These are phyloP conservation scores for Sphagnum magellanicum DNA, from an alignment of 228 moss, liverwort and hornwort genomes.

Conservation along the genomic window DNA sequence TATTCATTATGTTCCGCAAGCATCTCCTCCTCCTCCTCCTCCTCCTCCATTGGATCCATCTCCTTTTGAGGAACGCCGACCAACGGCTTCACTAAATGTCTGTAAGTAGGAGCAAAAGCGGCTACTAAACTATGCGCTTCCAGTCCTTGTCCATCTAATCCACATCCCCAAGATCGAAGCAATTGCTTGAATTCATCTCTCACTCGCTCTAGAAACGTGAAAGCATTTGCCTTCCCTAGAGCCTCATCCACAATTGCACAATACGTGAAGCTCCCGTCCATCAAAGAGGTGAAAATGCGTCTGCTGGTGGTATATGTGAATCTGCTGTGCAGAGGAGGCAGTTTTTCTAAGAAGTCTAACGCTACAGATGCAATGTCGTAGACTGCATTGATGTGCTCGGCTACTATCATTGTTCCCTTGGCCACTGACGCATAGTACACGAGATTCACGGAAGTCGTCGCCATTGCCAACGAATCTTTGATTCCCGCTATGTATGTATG, in stretches of 20 bases:
- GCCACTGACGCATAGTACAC: conserved; percentile 37
- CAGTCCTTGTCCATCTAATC: conserved; percentile 16
- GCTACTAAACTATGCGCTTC: conserved; percentile 9
- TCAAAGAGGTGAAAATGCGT: conserved; percentile 31
- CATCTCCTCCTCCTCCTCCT: conserved; percentile 1
- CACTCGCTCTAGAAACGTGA: conserved; percentile 33
- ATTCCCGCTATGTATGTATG: too few relatives aligned
- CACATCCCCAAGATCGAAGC: conserved; percentile 20
- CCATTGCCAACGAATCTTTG: neutral
- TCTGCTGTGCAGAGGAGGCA: conserved; percentile 26
- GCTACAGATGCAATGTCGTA: conserved; percentile 20
- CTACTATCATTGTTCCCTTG: conserved; percentile 17
- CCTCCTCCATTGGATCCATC: conserved; percentile 26
- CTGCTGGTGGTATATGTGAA: conserved; percentile 26
- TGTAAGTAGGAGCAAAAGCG: conserved; percentile 29
- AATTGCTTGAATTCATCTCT: conserved; percentile 34
- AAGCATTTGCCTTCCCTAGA: conserved; percentile 27
- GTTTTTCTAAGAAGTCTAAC: conserved; percentile 14
- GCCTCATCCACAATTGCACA: conserved; percentile 48
- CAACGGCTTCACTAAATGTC: conserved; percentile 28
- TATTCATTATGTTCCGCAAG: too few relatives aligned
- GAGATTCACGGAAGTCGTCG: conserved; percentile 10
- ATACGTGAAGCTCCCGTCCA: conserved; percentile 32
- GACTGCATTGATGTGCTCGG: conserved; percentile 17
- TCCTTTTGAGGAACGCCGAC: conserved; percentile 39